Conservation (phyloP, 2,329 filamentous ascomycete genomes). For the Plectosphaerella plurivora region DNA sequence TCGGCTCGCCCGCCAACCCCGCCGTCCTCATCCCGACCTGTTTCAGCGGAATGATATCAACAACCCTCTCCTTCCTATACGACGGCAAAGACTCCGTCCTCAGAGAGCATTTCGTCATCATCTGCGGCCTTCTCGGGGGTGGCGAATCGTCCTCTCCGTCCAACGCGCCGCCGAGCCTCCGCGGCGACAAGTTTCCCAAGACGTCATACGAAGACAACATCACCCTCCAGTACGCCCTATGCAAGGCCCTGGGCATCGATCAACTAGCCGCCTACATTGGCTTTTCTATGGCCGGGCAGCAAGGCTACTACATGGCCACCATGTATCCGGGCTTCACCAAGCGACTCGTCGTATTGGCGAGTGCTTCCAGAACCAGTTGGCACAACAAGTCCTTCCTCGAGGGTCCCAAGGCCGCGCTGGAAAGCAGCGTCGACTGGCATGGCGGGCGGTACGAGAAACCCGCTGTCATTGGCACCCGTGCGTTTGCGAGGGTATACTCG, state of each 20-base stretch:
- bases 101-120: constrained; percentile 31
- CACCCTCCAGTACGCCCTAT: constrained; percentile 30
- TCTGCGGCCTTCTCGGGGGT: constrained; percentile 35
- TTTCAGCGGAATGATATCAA: too few relatives aligned
- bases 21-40: not conserved
- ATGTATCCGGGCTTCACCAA: constrained; percentile 32
- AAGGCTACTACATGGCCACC: constrained; percentile 36
- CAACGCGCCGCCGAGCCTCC: constrained; percentile 20
- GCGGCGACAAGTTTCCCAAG: constrained; percentile 26
- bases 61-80: not conserved
- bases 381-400: constrained; percentile 43
- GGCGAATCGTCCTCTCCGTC: constrained; percentile 39
- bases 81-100: not conserved
- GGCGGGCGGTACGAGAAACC: constrained; percentile 19
- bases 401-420: constrained; percentile 33
- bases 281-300: constrained; percentile 43
- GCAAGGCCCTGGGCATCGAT: constrained; percentile 27
- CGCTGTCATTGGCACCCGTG: constrained; percentile 20
- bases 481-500: constrained; percentile 16
- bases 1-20: not conserved
- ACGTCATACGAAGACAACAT: constrained; percentile 37
- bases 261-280: constrained; percentile 35
- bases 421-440: constrained; percentile 28
- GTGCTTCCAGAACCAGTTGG: constrained; percentile 32
- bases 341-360: constrained; percentile 32